phyloP scores from a whole-genome alignment of 1,139 yeast species.

The Hemisphaericaspora xylofermentans region DNA sequence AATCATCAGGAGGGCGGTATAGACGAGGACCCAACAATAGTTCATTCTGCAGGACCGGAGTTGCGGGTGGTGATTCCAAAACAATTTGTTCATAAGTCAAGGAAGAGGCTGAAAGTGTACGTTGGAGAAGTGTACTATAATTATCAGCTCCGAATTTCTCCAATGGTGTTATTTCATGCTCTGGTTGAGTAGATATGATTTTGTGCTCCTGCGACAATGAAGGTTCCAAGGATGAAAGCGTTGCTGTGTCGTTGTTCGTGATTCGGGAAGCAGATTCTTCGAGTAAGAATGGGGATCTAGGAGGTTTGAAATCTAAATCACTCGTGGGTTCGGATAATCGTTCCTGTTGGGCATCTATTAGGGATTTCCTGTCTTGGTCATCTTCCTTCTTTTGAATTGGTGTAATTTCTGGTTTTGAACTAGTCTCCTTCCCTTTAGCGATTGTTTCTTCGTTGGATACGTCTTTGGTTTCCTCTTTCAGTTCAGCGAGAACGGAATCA shows the following conservation, averaged over 20 bases:
- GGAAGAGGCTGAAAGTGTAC: slow-evolving; percentile 11
- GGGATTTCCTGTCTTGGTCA: background rate
- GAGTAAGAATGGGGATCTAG: background rate
- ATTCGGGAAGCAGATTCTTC: background rate
- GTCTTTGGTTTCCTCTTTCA: background rate
- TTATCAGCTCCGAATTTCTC: background rate
- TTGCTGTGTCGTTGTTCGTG: background rate
- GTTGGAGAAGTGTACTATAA: slow-evolving; percentile 1
- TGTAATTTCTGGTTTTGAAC: background rate
- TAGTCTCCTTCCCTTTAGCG: background rate
- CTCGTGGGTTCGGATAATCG: background rate
- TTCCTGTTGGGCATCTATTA: background rate
- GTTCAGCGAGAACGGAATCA: background rate
- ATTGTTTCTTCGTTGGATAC: background rate
- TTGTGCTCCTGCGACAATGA: background rate
- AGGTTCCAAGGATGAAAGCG: background rate
- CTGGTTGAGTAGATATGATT: background rate
- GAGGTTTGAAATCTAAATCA: background rate
- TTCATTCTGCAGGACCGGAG: background rate
- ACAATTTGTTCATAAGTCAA: slow-evolving; percentile 10
- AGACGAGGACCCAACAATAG: background rate
- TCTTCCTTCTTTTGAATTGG: slow-evolving; percentile 2
- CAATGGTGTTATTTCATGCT: background rate
- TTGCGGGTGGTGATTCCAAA: slow-evolving; percentile 1
- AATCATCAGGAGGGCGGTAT: slow-evolving; percentile 7